These are phyloP conservation scores for Huntiella savannae DNA, from an alignment of 2,329 filamentous ascomycete genomes.

Conservation along the genomic window DNA sequence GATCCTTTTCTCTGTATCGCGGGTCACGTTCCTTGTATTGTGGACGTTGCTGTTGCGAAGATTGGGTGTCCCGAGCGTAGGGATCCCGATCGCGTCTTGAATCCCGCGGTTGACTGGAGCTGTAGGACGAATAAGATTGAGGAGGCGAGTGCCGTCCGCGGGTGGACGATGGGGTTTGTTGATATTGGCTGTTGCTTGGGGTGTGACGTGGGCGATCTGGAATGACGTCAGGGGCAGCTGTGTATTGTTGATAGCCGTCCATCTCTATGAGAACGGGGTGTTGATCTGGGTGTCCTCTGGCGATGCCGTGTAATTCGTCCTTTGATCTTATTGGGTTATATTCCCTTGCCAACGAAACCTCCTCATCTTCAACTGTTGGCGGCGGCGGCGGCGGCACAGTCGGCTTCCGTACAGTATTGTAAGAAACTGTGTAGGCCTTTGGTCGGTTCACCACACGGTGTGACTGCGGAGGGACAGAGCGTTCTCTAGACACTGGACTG, in stretches of 20 bases:
- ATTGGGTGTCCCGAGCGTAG: not conserved
- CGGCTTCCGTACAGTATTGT: constrained; percentile 9
- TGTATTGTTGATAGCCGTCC: constrained; percentile 4
- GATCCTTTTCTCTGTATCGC: constrained; percentile 3
- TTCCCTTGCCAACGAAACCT: constrained; percentile 7
- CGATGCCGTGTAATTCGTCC: constrained; percentile 8
- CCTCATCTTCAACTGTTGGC: constrained; percentile 10
- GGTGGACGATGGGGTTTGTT: not conserved
- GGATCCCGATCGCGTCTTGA: constrained; percentile 1
- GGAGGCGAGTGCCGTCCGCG: not conserved
- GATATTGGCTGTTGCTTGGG: not conserved
- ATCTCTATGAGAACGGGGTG: constrained; percentile 8
- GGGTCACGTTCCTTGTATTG: constrained; percentile 2
- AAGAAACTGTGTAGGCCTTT: constrained; percentile 10
- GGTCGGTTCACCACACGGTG: constrained; percentile 1
- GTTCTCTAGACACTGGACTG: not conserved
- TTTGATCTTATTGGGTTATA: not conserved
- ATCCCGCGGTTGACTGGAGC: constrained; percentile 1
- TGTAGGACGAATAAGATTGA: constrained; percentile 2
- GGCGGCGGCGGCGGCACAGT: constrained; percentile 9
- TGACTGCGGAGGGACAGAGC: not conserved
- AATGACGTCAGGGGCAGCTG: constrained; percentile 8
- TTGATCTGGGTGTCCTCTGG: constrained; percentile 7
- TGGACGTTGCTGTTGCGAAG: not conserved
- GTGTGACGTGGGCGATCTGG: not conserved